Percentiles rank a stretch among this genome's conserved stretches.
phyloP scores from a whole-genome alignment of 1,139 yeast genomes.

The Yamadazyma jaroonii region DNA sequence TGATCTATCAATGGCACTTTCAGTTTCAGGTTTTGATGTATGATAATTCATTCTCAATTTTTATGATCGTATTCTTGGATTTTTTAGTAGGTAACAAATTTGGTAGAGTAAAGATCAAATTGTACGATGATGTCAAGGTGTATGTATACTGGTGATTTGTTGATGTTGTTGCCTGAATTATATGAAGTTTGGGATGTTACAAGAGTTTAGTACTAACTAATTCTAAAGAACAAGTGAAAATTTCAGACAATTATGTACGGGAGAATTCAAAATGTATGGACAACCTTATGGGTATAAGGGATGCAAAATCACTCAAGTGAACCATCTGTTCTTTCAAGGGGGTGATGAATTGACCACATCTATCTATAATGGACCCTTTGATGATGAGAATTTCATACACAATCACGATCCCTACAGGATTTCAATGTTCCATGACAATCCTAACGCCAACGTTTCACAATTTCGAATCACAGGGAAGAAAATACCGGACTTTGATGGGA shows the following conservation, averaged over 20 bases:
- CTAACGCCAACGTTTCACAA: constrained; percentile 41
- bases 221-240: constrained; percentile 44
- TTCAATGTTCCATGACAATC: constrained; percentile 42
- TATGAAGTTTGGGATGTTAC: no score
- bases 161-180: no score
- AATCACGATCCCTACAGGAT: constrained; percentile 35
- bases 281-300: constrained; percentile 35
- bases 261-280: constrained; percentile 40
- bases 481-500: constrained; percentile 45
- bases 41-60: constrained; percentile 23
- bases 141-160: constrained; percentile 15
- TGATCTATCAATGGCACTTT: constrained; percentile 73
- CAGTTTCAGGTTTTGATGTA: constrained; percentile 71
- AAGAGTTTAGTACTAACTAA: no score
- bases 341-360: constrained; percentile 37
- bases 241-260: constrained; percentile 55
- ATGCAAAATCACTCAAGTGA: constrained; percentile 33
- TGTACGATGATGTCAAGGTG: constrained; percentile 40
- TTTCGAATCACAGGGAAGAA: constrained; percentile 31
- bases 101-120: constrained; percentile 44
- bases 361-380: constrained; percentile 30
- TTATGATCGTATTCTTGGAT: constrained; percentile 6
- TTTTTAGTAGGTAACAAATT: constrained; percentile 4
- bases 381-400: constrained; percentile 36
- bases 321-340: constrained; percentile 37